Evolutionary conservation across 495 filamentous ascomycete species (phyloP).

Genomic region (Xylaria longipes): DNA sequence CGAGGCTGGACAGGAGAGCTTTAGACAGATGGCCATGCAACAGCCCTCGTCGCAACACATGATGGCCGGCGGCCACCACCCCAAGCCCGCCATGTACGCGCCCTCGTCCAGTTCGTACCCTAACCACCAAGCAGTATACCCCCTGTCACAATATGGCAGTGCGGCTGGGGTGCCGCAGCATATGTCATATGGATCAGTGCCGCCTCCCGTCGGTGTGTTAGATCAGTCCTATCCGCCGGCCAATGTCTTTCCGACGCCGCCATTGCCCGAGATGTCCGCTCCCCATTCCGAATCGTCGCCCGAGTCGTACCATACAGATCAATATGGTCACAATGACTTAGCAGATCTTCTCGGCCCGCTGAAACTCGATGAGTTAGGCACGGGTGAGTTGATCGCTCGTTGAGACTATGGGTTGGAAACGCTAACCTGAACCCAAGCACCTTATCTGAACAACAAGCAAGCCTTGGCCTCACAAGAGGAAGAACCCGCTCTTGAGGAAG

Average conservation of each 20-base stretch:
- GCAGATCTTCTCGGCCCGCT: slow-evolving; percentile 84
- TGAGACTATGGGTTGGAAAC: slow-evolving; percentile 2
- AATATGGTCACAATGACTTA: slow-evolving; percentile 72
- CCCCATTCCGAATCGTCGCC: slow-evolving; percentile 51
- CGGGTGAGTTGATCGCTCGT: slow-evolving; percentile 65
- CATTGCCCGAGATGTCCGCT: slow-evolving; percentile 56
- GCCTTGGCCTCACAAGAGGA: slow-evolving; percentile 61
- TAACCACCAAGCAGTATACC: slow-evolving; percentile 51
- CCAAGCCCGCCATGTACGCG: slow-evolving; percentile 49
- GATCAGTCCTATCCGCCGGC: slow-evolving; percentile 58
- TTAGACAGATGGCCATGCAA: slow-evolving; percentile 55
- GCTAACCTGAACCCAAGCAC: slow-evolving; percentile 60
- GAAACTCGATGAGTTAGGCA: slow-evolving; percentile 85
- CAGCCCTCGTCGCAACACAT: slow-evolving; percentile 47
- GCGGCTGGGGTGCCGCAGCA: slow-evolving; percentile 50
- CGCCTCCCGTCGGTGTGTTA: slow-evolving; percentile 51
- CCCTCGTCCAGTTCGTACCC: slow-evolving; percentile 45
- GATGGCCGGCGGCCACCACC: slow-evolving; percentile 39
- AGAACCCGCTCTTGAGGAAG: slow-evolving; percentile 78
- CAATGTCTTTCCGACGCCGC: slow-evolving; percentile 60
- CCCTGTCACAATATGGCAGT: slow-evolving; percentile 52
- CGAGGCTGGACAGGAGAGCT: slow-evolving; percentile 62
- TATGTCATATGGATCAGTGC: slow-evolving; percentile 57
- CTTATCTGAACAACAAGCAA: slow-evolving; percentile 80
- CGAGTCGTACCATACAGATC: slow-evolving; percentile 64